Percentiles rank a stretch among this genome's conserved stretches.
phyloP scores from a whole-genome alignment of 371 early-diverging fungal genomes.

The Massospora cicadina region DNA sequence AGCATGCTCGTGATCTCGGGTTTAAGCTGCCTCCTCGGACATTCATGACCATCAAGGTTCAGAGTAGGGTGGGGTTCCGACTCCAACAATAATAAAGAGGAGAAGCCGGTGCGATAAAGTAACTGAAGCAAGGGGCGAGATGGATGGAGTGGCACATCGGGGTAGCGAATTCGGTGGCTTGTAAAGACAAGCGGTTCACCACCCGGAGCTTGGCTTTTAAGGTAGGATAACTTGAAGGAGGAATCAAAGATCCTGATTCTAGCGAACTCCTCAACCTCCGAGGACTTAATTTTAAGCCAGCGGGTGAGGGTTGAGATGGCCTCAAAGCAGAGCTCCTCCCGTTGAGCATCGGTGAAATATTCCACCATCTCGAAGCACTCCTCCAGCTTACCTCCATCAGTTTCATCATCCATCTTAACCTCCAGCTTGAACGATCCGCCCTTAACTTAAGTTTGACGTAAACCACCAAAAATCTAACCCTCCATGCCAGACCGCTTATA shows the following conservation, averaged over 20 bases:
- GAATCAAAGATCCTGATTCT: neutral
- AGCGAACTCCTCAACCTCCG: neutral
- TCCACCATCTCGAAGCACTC: neutral
- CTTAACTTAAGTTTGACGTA: no score
- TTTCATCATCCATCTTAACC: no score
- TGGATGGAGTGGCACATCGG: neutral
- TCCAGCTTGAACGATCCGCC: no score
- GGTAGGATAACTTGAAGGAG: neutral
- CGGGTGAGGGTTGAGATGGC: neutral
- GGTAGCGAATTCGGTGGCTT: neutral
- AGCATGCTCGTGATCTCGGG: neutral
- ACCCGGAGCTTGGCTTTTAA: neutral
- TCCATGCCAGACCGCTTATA: no score
- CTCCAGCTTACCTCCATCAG: neutral
- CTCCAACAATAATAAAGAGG: neutral
- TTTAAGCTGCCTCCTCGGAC: neutral
- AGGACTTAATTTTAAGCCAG: neutral
- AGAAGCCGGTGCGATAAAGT: neutral
- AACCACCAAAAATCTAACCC: no score
- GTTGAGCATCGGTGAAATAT: neutral
- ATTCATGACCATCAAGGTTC: neutral
- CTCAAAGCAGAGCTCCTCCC: neutral
- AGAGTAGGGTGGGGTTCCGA: neutral
- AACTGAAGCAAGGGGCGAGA: neutral
- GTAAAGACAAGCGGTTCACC: neutral